Base-by-base conservation (phyloP, 495 filamentous ascomycete genomes). In the Aspergillus saccharolyticus region DNA sequence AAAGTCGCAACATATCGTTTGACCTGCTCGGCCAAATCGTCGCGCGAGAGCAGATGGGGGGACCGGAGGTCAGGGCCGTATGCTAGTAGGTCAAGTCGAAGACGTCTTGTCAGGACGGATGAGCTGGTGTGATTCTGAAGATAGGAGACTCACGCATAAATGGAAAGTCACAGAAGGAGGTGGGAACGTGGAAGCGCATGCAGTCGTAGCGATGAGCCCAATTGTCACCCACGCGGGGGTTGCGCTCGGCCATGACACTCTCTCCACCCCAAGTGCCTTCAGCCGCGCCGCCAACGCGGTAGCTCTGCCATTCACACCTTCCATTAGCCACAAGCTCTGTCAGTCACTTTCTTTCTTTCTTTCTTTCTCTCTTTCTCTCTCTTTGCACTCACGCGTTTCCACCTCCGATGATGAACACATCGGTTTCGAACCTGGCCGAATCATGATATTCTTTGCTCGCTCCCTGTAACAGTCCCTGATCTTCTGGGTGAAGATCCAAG, bases 191-290 rank as follows among this genome's bases (percentile, higher is more conserved):
- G 30, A 73, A 66, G 25, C 50, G 30, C 54, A 65, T 60, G 42
- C 65, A 72, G 25, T 70, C 65, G 45, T 74, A 76, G 14, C 74
- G 66, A 12, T 60, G 56, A 21, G 56, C 65, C 74, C 74, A 76
- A 47, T 71, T 70, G 54, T 74, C 66, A 16, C 74, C 74, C 3
- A 69, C 54, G 5, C 52, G 42, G n/a, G 56, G 14, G 43, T 71
- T 66, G 12, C 65, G 65, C 19, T 76, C 74, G 14, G 69, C 56
- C 47, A 75, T 57, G 15, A 75, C 54, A 46, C 66, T 69, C 66
- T 69, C 0, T 61, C 58, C 0, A 75, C 57, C 4, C 66, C 68
- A 1, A 76, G 47, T 0, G 72, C 67, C 52, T 74, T 69, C 6
- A 74, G 52, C 6, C 74, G 63, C 14, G 69, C 74, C n/a, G 69